phyloP scores from a whole-genome alignment of 73 alveolate species.

The Paramecium caudatum region DNA sequence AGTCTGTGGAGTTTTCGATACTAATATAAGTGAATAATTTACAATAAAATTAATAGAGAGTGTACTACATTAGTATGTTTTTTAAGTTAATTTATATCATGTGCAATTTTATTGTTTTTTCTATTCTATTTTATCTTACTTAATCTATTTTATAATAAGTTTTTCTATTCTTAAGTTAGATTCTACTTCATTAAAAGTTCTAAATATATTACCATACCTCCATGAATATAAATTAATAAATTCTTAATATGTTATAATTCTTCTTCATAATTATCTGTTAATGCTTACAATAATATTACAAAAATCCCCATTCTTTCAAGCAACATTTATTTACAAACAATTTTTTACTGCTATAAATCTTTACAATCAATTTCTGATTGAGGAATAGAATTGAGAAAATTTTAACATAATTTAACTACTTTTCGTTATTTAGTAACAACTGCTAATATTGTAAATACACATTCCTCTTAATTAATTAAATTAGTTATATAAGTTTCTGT shows the following conservation, averaged over 20 bases:
- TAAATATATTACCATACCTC: constrained; percentile 9
- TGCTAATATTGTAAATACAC: constrained; percentile 41
- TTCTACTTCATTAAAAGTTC: constrained; percentile 13
- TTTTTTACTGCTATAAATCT: not conserved
- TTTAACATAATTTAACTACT: constrained; percentile 42
- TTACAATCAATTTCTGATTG: not conserved
- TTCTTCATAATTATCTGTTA: constrained; percentile 4
- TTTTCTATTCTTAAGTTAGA: not conserved
- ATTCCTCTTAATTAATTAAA: constrained; percentile 24
- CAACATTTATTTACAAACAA: not conserved
- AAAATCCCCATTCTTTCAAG: constrained; percentile 53
- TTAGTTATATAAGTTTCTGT: not conserved
- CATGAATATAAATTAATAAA: constrained; percentile 45
- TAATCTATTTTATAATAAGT: not conserved
- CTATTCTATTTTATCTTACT: constrained; percentile 6
- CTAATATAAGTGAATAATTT: not conserved
- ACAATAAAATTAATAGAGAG: constrained; percentile 46
- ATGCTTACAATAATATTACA: not conserved
- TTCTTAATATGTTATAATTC: constrained; percentile 53
- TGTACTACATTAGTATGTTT: constrained; percentile 50
- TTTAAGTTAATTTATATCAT: constrained; percentile 37
- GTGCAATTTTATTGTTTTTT: not conserved
- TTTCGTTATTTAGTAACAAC: not conserved
- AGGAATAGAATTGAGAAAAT: constrained; percentile 20
- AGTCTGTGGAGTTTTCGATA: constrained; percentile 14